Evolutionary conservation across 495 filamentous ascomycete genomes (phyloP), one percentile per base, ranked within the genome.

Genomic region (Melanomma pulvis-pyrius): DNA sequence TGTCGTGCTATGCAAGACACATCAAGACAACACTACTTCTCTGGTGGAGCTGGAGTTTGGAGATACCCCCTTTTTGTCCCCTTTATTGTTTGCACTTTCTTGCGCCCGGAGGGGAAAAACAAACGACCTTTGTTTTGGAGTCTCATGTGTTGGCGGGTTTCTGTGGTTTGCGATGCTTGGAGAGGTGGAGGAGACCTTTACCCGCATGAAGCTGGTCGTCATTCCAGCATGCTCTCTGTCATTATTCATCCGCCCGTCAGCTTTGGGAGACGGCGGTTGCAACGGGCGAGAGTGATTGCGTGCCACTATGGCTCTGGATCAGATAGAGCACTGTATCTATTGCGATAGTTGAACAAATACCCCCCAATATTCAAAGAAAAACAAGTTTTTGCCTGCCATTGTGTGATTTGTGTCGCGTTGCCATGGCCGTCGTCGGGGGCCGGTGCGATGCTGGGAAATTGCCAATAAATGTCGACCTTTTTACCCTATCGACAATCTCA

Each of bases 1-100:
- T 25, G 41, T 49, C 22, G 39, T 26, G 49, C 30, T 25, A 56
- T 28, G 17, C 22, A 53, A 12, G 17, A 6, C 54, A 53, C 2
- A 1, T 15, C 63, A 60, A 39, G 29, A 52, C 28, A 60, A 54
- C 59, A 59, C 17, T 52, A 63, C 57, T 69, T 69, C 65, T 69
- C 65, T 69, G 65, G 65, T 69, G 65, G 65, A 69, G 65, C 65
- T 69, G 65, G 65, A 69, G 65, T 69, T 69, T 69, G 65, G 65
- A 55, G 65, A 69, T 69, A 69, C 65, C 65, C 65, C 59, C 34
- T 69, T 69, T 62, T 61, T 48, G 24, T 21, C 55, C 56, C 36
- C 26, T 59, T 52, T 53, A 15, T 41, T 53, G 13, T 50, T 51
- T 65, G 46, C 13, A 24, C 6, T 53, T 25, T 36, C 15, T 26